Evolutionary conservation across 1,139 yeast species (phyloP), one percentile per base, ranked within the genome.

Genomic region (Candida mesenterica): DNA sequence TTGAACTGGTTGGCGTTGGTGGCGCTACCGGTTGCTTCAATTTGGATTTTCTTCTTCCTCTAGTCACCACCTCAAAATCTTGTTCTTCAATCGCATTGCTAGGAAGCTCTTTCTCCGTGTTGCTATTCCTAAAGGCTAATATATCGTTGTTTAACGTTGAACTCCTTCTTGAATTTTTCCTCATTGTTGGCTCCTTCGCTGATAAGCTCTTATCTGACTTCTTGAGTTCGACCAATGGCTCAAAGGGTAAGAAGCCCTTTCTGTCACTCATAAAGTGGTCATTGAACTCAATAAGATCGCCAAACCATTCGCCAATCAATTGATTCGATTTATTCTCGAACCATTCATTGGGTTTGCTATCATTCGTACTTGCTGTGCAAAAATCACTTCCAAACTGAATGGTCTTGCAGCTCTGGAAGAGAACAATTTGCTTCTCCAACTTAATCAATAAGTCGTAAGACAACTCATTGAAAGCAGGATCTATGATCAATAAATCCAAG

Each of bases 401-500:
- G 4, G 38, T 38, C 31, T 61, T 61, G 45, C 70, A 65, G 24
- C 45, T 45, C 27, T 56, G 55, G 28, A 68, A 58, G 25, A 56
- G 45, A 7, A 37, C 40, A 4, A 68, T 40, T 27, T 58, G 59
- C 3, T 35, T 34, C 34, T 70, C 75, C 7, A 70, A 40, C 34
- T 53, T 54, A 4, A 37, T 22, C 31, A 68, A 33, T 9, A 63
- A 29, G 0, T 59, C 63, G 5, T 46, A 40, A 2, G 67, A 59
- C 13, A 68, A 45, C 5, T 57, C 63, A 15, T 47, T 42, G 36
- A 68, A 54, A 2, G 53, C 32, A 2, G 57, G 49, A 45, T 83
- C 86, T 40, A 79, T 74, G 31, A 88, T 61, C 16, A 86, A 54
- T 4, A 77, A 55, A 27, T 82, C 89, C 42, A 86, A 58, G 50